Evolutionary conservation across 108 stramenopile species (phyloP).

Genomic region (Nitzschia sp.): DNA sequence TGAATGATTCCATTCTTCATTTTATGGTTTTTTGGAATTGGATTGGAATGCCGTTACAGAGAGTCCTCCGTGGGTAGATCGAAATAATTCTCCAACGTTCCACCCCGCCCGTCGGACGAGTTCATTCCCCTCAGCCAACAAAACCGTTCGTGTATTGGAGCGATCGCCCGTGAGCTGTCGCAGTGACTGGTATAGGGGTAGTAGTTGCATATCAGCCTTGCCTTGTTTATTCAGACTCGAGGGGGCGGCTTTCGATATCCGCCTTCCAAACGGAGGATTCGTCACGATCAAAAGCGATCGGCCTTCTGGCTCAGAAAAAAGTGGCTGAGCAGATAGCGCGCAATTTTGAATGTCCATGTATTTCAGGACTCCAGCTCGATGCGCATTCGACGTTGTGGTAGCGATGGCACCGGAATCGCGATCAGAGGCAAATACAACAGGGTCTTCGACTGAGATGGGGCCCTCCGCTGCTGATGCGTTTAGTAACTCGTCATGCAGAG

Average conservation of each 20-base stretch:
- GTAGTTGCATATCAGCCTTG: background rate
- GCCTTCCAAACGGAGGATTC: conserved; percentile 75
- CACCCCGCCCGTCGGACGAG: conserved; percentile 2
- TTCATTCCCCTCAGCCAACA: conserved; percentile 7
- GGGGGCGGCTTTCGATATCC: conserved; percentile 25
- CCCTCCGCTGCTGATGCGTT: background rate
- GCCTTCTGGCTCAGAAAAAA: conserved; percentile 13
- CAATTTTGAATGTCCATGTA: conserved; percentile 38
- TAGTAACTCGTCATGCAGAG: conserved; percentile 34
- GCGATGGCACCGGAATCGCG: conserved; percentile 57
- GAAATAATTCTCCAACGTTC: conserved; percentile 10
- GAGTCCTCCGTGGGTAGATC: conserved; percentile 16
- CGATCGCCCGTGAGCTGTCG: background rate
- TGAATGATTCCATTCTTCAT: no score
- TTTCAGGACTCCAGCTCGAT: conserved; percentile 59
- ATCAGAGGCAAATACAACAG: conserved; percentile 56
- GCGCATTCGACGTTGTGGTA: conserved; percentile 59
- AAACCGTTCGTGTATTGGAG: background rate
- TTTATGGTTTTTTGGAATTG: background rate
- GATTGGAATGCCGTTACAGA: conserved; percentile 1
- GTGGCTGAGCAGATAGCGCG: conserved; percentile 45
- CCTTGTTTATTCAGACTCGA: background rate
- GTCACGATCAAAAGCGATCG: conserved; percentile 38
- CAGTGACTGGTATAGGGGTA: conserved; percentile 27
- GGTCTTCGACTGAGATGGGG: background rate